Base-by-base conservation (phyloP, 371 early-diverging fungal genomes). In the Rhizopus arrhizus region DNA sequence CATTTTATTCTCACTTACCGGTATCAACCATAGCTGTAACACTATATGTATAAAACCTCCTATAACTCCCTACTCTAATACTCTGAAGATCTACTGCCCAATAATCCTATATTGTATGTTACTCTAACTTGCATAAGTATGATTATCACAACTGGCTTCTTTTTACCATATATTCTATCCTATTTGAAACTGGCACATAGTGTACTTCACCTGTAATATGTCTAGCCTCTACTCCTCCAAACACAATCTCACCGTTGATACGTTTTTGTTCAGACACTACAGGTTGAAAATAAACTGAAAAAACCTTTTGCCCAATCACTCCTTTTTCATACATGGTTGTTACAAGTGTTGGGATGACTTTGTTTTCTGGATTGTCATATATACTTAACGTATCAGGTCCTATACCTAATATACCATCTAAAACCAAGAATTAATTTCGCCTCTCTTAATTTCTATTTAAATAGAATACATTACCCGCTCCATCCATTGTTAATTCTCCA, bases 371-470 rank as follows among this genome's bases (percentile, higher is more conserved):
- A 34, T 79, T 79, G 45, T 74, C 72, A 31, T 62, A 79, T 4
- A 40, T 16, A 36, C 68, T 74, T 13, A 79, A 65, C 0, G 36
- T 52, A 58, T 79, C 80, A 11, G 80, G 80, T 1, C 77, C 73
- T 47, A 75, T 62, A 5, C 74, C 80, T 22, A 79, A 40, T 42
- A 79, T 79, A 42, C 78, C 78, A 55, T 78, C 78, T 69, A 55
- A 10, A 38, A 36, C 13, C 6, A 28, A 22, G 6, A 6, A 53
- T 7, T 12, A 47, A 51, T 11, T 50, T 15, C 9, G 9, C 49
- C 16, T 13, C 7, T 33, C 35, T 28, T 50, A 12, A 4, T 3
- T 36, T 32, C 12, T 32, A 29, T 10, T 35, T 47, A 15, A 6
- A 29, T 22, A 22, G 22, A 22, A 22, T 22, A 22, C 22, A 22